Evolutionary conservation across 1,284 basidiomycete species (phyloP), one percentile per base, ranked within the genome.

Genomic region (Microbotryum violaceum): DNA sequence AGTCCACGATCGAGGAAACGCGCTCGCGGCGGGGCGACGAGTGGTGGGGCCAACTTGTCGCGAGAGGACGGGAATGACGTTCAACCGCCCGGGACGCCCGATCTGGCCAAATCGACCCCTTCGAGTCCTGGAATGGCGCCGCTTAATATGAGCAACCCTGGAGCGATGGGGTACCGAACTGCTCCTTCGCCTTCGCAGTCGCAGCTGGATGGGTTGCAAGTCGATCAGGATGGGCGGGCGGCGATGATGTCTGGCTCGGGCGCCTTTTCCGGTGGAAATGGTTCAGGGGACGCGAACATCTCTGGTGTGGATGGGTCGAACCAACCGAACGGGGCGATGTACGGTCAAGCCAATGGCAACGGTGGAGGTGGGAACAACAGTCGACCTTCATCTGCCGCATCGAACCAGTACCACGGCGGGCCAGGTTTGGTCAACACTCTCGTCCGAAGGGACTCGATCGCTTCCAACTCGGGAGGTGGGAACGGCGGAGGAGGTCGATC

Each of bases 1-100:
- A 57, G 50, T 23, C 67, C 67, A 29, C 47, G 67, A 23, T 58
- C 54, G 20, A 23, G 65, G 47, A 69, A 69, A 44, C 57, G 65
- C 16, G 61, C 54, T n/a, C 58, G 62, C 18, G 62, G 53, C 2
- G 57, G 46, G 8, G 58, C 57, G 31, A 63, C 57, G 31, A 63
- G 47, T 27, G 61, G 62, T 20, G 67, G 64, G 20, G 62, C 61
- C n/a, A 48, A 48, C 54, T 45, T 53, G 51, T 54, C 49, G 18
- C 12, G 46, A n/a, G 54, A 31, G 27, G 59, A 52, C 18, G 31
- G 23, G 6, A 42, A 42, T 14, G 16, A 42, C 37, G 37, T 42
- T 42, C 37, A 42, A 42, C 37, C 37, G 37, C 52, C 44, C 4
- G 53, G 46, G 23, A 55, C 53, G 47, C 58, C 58, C 1, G 27